A percentile compares a stretch with the other conserved stretches of the same genome.
Conservation (phyloP, 768 basidiomycete genomes). For the Leccinum truebloodii region DNA sequence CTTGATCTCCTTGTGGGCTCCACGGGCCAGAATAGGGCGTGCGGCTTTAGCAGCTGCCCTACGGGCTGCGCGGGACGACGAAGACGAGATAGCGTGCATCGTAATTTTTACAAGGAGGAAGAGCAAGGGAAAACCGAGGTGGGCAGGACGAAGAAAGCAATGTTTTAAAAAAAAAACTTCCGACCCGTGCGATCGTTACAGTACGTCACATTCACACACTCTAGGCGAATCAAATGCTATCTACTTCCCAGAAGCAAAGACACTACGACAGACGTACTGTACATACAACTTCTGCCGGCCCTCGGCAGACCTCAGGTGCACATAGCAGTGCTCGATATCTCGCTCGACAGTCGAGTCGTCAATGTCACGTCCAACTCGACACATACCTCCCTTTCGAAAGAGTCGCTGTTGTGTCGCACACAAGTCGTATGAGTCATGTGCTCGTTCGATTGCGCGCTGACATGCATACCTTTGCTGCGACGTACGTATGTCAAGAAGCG, state of each 20-base stretch:
- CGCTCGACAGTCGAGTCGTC: not conserved
- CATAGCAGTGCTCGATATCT: not conserved
- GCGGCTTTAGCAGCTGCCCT: constrained; percentile 61
- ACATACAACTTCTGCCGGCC: not conserved
- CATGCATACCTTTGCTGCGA: not conserved
- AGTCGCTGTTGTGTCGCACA: not conserved
- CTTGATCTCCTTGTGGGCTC: constrained; percentile 94
- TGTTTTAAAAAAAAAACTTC: not conserved
- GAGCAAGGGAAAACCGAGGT: constrained; percentile 7
- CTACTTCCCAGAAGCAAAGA: too few species aligned
- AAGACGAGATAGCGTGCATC: constrained; percentile 73
- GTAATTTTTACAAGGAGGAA: constrained; percentile 13
- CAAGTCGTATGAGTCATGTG: not conserved
- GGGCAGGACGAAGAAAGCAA: constrained; percentile 9
- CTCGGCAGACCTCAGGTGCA: not conserved
- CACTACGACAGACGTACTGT: not conserved
- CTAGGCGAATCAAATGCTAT: too few species aligned
- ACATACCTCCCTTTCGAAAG: not conserved
- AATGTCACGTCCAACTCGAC: not conserved
- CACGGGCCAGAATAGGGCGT: constrained; percentile 57
- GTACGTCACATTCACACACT: not conserved
- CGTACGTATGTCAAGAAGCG: constrained; percentile 11
- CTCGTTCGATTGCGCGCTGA: not conserved
- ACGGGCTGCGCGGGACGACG: constrained; percentile 67
- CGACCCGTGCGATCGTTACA: not conserved